Base-by-base conservation (phyloP, 148 eudicot genomes). In the Heliamphora exappendiculata region DNA sequence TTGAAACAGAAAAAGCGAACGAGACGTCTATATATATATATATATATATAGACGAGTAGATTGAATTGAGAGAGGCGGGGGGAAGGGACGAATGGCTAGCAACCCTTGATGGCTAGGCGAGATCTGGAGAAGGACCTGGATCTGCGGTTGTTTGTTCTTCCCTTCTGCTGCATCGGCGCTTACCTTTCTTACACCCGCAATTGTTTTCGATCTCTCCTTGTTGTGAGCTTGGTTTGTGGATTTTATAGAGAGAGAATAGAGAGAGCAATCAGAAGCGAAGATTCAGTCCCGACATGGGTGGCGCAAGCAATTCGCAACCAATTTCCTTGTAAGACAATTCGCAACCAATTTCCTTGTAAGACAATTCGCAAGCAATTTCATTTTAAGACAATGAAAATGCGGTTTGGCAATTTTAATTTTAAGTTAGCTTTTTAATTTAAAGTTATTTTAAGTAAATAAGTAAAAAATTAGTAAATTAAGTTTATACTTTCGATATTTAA, bases 41-140 rank as follows among this genome's bases (percentile, higher is more conserved):
- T 42, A 74, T 42, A 6, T n/a, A 33, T 22, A 50, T 69, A 2
- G 70, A 66, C n/a, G 17, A 19, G 19, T 12, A 4, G 66, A 16
- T 10, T 4, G 22, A 0, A 9, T 10, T 10, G 53, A 51, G 54
- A 45, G 36, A 39, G 29, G 53, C 2, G 5, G 55, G 12, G 7
- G 39, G 8, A 13, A 49, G 5, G 75, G 7, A 45, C 36, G 60
- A 22, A 12, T 2, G 26, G 3, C 72, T 80, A 93, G 74, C 70
- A 81, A 60, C 99, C 99, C 79, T 95, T 94, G 81, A 95, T 78
- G 79, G 99, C 98, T 76, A 93, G 41, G 79, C 99, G 99, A 70
- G 98, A 87, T 72, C 99, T 85, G 47, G 99, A 88, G 81, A 95
- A 93, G 5, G 88, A 74, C 70, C 99, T 82, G 33, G 96, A 95